Conservation (phyloP, 148 eudicot genomes). For the Pharnaceum exiguum region DNA sequence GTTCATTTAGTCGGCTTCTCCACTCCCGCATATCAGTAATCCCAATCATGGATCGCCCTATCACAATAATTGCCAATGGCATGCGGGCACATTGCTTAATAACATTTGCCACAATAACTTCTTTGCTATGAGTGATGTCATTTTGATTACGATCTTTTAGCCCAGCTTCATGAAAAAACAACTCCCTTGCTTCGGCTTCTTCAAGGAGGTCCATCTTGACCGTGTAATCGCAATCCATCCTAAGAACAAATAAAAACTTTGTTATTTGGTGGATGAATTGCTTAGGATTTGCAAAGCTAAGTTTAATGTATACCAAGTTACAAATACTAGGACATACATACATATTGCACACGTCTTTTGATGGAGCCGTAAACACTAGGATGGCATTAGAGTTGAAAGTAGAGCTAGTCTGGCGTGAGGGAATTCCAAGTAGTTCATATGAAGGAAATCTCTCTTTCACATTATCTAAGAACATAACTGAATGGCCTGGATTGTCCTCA, state of each 20-base stretch:
- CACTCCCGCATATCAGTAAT: conserved; percentile 3
- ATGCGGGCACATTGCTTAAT: conserved; percentile 9
- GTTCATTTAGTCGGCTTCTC: conserved; percentile 3
- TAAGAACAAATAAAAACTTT: too few relatives aligned
- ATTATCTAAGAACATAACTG: too few relatives aligned
- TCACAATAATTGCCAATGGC: conserved; percentile 14
- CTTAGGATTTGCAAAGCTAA: too few relatives aligned
- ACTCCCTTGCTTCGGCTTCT: not conserved
- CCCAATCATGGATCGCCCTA: conserved; percentile 10
- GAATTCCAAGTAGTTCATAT: conserved; percentile 1
- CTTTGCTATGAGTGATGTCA: not conserved
- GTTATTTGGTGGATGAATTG: too few relatives aligned
- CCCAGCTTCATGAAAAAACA: not conserved
- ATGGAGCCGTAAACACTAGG: conserved; percentile 2
- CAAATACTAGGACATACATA: too few relatives aligned
- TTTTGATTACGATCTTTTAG: not conserved
- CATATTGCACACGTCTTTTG: conserved; percentile 4
- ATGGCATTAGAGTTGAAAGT: not conserved
- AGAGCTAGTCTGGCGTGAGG: not conserved
- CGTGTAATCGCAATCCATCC: not conserved
- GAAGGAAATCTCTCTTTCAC: too few relatives aligned
- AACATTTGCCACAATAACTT: not conserved
- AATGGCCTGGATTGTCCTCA: too few relatives aligned
- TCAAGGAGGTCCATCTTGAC: not conserved
- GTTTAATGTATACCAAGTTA: too few relatives aligned